These are phyloP conservation scores for Bacidia gigantensis DNA, from an alignment of 495 filamentous ascomycete species.

Conservation along the genomic window DNA sequence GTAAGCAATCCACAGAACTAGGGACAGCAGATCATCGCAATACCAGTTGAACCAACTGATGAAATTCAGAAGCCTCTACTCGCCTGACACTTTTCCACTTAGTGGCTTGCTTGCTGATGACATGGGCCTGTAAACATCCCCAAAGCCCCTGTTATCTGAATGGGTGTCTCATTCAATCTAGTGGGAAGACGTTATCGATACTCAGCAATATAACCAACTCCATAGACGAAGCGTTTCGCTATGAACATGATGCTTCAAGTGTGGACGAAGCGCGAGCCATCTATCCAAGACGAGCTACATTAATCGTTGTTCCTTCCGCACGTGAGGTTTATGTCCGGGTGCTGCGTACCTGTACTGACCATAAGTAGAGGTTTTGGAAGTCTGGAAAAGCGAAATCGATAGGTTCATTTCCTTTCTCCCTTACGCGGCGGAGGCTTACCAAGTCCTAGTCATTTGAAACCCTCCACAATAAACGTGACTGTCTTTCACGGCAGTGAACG, in stretches of 20 bases:
- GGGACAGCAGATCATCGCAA: too few species aligned
- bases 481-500: not conserved
- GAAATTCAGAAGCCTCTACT: too few species aligned
- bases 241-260: not conserved
- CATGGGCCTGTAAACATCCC: not conserved
- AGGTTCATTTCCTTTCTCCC: not conserved
- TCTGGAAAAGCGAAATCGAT: not conserved
- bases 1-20: too few species aligned
- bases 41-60: too few species aligned
- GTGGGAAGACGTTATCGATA: not conserved
- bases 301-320: not conserved
- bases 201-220: not conserved
- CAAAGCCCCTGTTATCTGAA: not conserved
- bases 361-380: not conserved
- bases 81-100: not conserved
- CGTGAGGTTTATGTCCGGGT: not conserved
- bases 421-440: not conserved
- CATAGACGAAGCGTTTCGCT: not conserved
- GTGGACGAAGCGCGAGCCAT: not conserved
- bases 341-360: not conserved
- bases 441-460: not conserved
- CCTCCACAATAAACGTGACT: not conserved
- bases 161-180: not conserved
- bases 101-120: not conserved
- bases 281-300: not conserved